phyloP scores from a whole-genome alignment of 345 rosid species.

The Sonneratia caseolaris region DNA sequence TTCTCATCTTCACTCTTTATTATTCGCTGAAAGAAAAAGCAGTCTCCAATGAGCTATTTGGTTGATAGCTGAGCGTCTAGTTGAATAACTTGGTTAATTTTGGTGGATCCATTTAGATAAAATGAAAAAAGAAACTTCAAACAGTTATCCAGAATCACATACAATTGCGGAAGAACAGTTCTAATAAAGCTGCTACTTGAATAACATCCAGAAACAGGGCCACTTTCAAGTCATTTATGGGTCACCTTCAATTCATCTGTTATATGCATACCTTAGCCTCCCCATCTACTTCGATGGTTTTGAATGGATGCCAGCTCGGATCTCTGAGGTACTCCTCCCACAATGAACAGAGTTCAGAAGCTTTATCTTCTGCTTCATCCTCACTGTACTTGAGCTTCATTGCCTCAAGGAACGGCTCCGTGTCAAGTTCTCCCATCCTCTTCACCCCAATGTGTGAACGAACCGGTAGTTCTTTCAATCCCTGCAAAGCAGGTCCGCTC shows the following conservation, averaged over 20 bases:
- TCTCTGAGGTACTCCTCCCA: slow-evolving; percentile 95
- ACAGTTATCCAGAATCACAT: neutral
- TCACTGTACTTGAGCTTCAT: slow-evolving; percentile 57
- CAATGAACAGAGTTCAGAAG: slow-evolving; percentile 67
- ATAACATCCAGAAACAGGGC: too few species aligned
- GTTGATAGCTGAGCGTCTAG: neutral
- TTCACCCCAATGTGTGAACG: slow-evolving; percentile 54
- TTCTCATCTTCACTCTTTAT: slow-evolving; percentile 60
- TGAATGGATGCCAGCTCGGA: slow-evolving; percentile 95
- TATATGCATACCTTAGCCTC: slow-evolving; percentile 40
- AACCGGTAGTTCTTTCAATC: slow-evolving; percentile 39
- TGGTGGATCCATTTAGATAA: neutral
- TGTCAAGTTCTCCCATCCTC: slow-evolving; percentile 95
- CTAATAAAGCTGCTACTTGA: too few species aligned
- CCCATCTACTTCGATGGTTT: slow-evolving; percentile 39
- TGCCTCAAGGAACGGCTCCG: slow-evolving; percentile 62
- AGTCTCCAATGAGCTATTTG: neutral
- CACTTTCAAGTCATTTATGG: too few species aligned
- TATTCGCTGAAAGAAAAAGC: slow-evolving; percentile 37
- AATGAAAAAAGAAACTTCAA: neutral
- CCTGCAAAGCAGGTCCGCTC: slow-evolving; percentile 29
- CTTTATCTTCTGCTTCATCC: slow-evolving; percentile 68
- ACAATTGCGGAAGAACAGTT: too few species aligned
- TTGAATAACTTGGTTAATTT: too few species aligned
- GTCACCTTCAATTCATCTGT: neutral